Evolutionary conservation across 2,329 filamentous ascomycete species (phyloP).

Genomic region (Diaporthe aspalathi): DNA sequence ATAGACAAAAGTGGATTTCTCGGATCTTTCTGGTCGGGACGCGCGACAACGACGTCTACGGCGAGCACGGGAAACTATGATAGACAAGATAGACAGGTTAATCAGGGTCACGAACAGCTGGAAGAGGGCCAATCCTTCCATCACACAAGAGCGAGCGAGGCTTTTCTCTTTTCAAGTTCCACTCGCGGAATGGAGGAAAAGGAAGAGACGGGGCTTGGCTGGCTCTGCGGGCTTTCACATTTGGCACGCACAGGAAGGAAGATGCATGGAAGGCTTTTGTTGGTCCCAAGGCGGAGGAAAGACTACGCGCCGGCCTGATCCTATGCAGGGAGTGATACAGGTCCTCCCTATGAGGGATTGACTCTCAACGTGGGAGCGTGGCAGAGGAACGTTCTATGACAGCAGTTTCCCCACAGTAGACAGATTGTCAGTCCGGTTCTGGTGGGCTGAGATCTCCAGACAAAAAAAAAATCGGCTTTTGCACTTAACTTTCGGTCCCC

Average conservation of each 20-base stretch:
- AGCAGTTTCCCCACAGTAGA: slow-evolving; percentile 39
- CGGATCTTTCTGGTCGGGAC: slow-evolving; percentile 63
- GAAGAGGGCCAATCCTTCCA: slow-evolving; percentile 39
- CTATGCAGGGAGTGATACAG: slow-evolving; percentile 37
- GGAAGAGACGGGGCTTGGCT: slow-evolving; percentile 37
- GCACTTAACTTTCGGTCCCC: slow-evolving; percentile 18
- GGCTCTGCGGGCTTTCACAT: slow-evolving; percentile 38
- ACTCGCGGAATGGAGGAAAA: slow-evolving; percentile 36
- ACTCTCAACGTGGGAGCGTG: slow-evolving; percentile 36
- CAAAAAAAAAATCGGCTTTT: slow-evolving; percentile 39
- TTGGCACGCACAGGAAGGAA: slow-evolving; percentile 37
- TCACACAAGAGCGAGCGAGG: slow-evolving; percentile 37
- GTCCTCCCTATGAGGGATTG: slow-evolving; percentile 34
- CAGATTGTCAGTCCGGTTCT: slow-evolving; percentile 39
- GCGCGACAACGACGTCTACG: slow-evolving; percentile 39
- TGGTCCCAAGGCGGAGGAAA: slow-evolving; percentile 39
- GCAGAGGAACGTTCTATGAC: slow-evolving; percentile 39
- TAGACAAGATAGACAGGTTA: slow-evolving; percentile 42
- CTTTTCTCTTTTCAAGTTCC: slow-evolving; percentile 38
- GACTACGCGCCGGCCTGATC: slow-evolving; percentile 37
- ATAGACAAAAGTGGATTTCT: slow-evolving; percentile 77
- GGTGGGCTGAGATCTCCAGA: slow-evolving; percentile 40
- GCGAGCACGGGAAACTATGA: slow-evolving; percentile 40
- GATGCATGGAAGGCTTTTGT: slow-evolving; percentile 39
- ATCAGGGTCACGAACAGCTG: slow-evolving; percentile 39